Evolutionary conservation across 257 asterid genomes (phyloP), one percentile per base, ranked within the genome.

Genomic region (Parsonsia alboflavescens): DNA sequence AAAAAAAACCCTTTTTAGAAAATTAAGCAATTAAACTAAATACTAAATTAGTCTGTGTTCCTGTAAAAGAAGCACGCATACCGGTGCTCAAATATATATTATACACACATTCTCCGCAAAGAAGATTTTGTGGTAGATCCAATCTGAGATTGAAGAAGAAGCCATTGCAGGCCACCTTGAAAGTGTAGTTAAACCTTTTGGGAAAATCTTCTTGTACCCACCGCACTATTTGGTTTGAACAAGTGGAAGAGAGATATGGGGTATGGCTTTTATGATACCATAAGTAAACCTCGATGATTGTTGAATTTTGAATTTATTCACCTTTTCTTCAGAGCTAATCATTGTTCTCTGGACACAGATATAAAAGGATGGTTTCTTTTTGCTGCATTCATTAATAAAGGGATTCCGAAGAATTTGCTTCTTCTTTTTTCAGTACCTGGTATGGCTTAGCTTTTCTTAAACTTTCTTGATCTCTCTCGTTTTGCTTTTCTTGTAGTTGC

Each of bases 111-210:
- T 3, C 1, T 50, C 15, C 26, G 44, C 2, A 17, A n/a, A 24
- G 62, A 30, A 41, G 24, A 19, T 21, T 12, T n/a, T 0, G 50
- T 75, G 78, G 79, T 75, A 85, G 90, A 85, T 89, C 94, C 80
- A 73, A 74, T 74, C 83, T 79, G 46, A 39, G 74, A 73, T 15
- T 76, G 73, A 65, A 13, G 54, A 59, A 59, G 50, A 79, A 76
- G 77, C 70, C 72, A 70, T 69, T 44, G 70, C 67, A 30, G 39
- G 9, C 45, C 76, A 68, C 77, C 41, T 77, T 53, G 91, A 85
- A 63, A 88, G 85, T 74, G 67, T 73, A 86, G 36, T 84, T 81
- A 69, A 67, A 85, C 88, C 93, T 81, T 69, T 80, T 45, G 15
- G 49, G 69, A 76, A 75, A 82, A 81, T 72, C 71, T 58, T 77